Conservation (phyloP, 352 stramenopile species). For the Detonula confervacea region DNA sequence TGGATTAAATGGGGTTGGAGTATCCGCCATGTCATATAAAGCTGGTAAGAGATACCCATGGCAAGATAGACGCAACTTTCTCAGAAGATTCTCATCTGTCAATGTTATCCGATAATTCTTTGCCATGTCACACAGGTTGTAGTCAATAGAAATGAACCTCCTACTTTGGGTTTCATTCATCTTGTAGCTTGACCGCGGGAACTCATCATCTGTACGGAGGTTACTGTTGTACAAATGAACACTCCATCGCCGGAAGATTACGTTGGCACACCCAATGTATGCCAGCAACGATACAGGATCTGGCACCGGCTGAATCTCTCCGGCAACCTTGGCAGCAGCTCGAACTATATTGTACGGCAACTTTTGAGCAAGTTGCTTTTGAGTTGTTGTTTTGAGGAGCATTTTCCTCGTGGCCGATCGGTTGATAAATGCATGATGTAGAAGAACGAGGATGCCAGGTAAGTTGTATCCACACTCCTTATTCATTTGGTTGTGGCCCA, state of each 20-base stretch:
- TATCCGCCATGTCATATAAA: neutral
- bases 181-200: neutral
- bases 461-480: slow-evolving; percentile 25
- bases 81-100: neutral
- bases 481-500: neutral
- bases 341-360: slow-evolving; percentile 2
- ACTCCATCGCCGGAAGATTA: neutral
- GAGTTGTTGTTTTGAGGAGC: neutral
- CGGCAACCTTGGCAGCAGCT: slow-evolving; percentile 6
- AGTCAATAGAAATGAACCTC: slow-evolving; percentile 15
- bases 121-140: slow-evolving; percentile 8
- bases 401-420: slow-evolving; percentile 11
- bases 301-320: slow-evolving; percentile 11
- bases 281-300: slow-evolving; percentile 11
- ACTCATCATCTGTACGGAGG: neutral
- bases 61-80: neutral
- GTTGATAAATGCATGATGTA: slow-evolving; percentile 30
- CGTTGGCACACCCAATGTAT: neutral
- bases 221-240: neutral
- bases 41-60: slow-evolving; percentile 6
- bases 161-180: neutral
- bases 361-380: neutral
- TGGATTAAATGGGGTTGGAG: slow-evolving; percentile 7
- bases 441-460: slow-evolving; percentile 7
- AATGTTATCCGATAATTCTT: neutral